phyloP scores from a whole-genome alignment of 108 stramenopile genomes.

The Skeletonema potamos region DNA sequence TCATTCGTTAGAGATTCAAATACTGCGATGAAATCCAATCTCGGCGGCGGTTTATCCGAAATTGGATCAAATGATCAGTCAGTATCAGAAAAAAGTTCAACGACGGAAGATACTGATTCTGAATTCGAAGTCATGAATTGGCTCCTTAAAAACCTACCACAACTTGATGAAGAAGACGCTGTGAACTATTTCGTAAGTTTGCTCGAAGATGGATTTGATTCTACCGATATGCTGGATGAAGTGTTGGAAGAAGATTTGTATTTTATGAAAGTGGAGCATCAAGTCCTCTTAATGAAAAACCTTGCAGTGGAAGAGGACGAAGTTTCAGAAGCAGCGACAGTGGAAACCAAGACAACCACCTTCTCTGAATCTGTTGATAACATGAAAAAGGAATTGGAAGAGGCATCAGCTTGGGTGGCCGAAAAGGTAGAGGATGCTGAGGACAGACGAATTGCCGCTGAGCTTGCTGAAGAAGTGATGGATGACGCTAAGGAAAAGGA shows the following conservation, averaged over 20 bases:
- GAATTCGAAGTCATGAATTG: conserved; percentile 16
- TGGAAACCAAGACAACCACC: neutral
- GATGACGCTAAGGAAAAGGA: neutral
- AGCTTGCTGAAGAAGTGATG: neutral
- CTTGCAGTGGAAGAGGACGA: neutral
- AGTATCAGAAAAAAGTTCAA: neutral
- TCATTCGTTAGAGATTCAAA: conserved; percentile 17
- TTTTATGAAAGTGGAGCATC: conserved; percentile 21
- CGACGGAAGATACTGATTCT: neutral
- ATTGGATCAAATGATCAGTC: neutral
- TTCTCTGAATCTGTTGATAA: neutral
- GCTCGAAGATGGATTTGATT: conserved; percentile 26
- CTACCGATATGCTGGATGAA: conserved; percentile 14
- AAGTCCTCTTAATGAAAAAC: conserved; percentile 1
- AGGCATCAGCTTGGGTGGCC: neutral
- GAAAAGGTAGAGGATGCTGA: neutral
- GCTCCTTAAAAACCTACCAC: conserved; percentile 27
- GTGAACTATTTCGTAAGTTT: conserved; percentile 4
- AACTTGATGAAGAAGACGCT: conserved; percentile 9
- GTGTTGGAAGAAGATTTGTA: conserved; percentile 9
- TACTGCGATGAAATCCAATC: neutral
- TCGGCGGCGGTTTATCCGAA: neutral
- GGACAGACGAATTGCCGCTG: neutral
- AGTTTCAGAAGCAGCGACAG: neutral
- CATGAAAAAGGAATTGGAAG: neutral